Conservation (phyloP, 257 asterid species). For the Linaria vulgaris region DNA sequence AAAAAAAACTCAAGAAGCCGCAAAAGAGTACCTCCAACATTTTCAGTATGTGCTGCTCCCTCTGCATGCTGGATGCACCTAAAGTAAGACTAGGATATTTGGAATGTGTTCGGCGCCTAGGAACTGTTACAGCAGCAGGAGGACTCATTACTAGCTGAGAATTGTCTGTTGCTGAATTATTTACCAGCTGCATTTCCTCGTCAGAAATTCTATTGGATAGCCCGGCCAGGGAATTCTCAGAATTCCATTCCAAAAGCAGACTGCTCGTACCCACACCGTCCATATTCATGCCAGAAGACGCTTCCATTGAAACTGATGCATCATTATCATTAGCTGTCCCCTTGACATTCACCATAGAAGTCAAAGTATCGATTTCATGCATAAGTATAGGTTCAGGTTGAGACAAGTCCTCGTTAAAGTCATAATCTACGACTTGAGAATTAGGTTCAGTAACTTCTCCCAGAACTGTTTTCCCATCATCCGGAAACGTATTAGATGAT, state of each 20-base stretch:
- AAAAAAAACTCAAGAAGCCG: constrained; percentile 24
- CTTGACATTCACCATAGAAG: constrained; percentile 36
- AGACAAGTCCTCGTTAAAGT: constrained; percentile 36
- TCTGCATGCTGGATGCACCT: constrained; percentile 50
- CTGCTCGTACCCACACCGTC: constrained; percentile 35
- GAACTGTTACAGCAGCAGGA: constrained; percentile 38
- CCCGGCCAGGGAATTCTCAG: constrained; percentile 37
- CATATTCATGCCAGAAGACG: constrained; percentile 35
- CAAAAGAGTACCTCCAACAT: constrained; percentile 70
- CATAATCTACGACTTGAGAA: constrained; percentile 32
- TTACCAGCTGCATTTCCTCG: constrained; percentile 37
- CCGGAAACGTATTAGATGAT: constrained; percentile 36
- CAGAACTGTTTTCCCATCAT: constrained; percentile 30
- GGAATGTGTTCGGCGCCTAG: constrained; percentile 49
- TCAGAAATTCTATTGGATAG: constrained; percentile 34
- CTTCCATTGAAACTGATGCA: constrained; percentile 37
- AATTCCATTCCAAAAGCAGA: constrained; percentile 38
- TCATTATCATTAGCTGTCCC: constrained; percentile 31
- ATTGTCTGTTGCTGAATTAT: constrained; percentile 30
- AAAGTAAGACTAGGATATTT: constrained; percentile 59
- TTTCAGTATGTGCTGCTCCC: constrained; percentile 82
- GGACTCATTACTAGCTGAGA: constrained; percentile 32
- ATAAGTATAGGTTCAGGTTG: constrained; percentile 34
- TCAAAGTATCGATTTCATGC: constrained; percentile 39
- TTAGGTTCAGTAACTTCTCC: constrained; percentile 35